Base-by-base conservation (phyloP, 192 early-diverging fungal species). In the Mortierella antarctica region DNA sequence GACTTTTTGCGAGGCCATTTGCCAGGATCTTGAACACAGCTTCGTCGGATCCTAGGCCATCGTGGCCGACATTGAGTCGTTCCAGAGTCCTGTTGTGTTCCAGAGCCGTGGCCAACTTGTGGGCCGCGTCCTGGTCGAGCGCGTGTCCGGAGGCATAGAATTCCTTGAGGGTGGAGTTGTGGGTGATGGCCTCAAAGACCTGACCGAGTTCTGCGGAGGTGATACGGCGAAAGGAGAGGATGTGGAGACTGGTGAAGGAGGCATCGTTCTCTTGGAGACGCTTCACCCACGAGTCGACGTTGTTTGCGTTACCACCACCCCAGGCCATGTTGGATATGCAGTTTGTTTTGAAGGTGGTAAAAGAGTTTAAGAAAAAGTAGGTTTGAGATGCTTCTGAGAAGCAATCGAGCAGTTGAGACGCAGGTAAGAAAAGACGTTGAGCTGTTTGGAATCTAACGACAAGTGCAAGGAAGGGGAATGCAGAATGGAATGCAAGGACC, bases 121-220 rank as follows among this genome's bases (percentile, higher is more conserved):
- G 71, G 31, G 82, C 73, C 14, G 83, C 73, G 7, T 20, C 18
- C 8, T 63, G 62, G 64, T 86, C 86, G 6, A 89, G 48, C 6
- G 64, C 60, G 56, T 88, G 88, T 9, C 88, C 88, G 0, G 88
- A 89, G 51, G 85, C 83, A 52, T 88, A 87, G 23, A 89, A 50
- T 55, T 89, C 83, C 50, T 83, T 71, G 7, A 89, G 71, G 3
- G 80, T 83, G 1, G 82, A 66, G 53, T 89, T 89, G 13, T 31
- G 15, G 1, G 67, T 66, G 4, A 89, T 45, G 1, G 88, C 85
- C 0, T 65, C 62, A 69, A 89, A 89, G 61, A 89, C 47, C 11
- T 63, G 65, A 10, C 69, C 78, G 39, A 89, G 70, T 62, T 89
- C 82, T 12, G 70, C 49, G 15, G 76, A 65, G 1, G 83, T 70